Evolutionary conservation across 2,329 filamentous ascomycete species (phyloP), one percentile per base, ranked within the genome.

Genomic region (Aspergillus brunneoviolaceus): DNA sequence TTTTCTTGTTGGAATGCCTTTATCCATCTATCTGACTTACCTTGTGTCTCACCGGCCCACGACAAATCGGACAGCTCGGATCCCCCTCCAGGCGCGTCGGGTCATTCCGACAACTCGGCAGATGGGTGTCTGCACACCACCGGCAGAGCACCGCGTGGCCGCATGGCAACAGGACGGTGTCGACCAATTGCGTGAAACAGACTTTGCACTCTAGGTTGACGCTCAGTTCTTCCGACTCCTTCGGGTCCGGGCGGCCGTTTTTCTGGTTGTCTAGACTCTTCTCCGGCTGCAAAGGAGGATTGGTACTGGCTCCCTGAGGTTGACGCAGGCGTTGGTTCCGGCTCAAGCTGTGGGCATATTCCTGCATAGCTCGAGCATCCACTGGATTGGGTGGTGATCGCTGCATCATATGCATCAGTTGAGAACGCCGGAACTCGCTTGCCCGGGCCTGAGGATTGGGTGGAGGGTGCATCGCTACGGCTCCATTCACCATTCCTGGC

Each of bases 81-180:
- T 57, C 33, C 5, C 51, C 59, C 27, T 62, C n/a, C 10, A 47
- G 53, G 12, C 42, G 14, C n/a, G n/a, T 65, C 19, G 65, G 63
- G 49, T 62, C 61, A 3, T 62, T 63, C 29, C 47, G 62, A 65
- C 80, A 77, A 1, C 77, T 73, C 2, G 82, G 82, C 35, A 81
- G 75, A 49, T 80, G 77, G 53, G 81, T 76, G 53, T 82, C 80
- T 3, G 81, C 81, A 63, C 83, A 85, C 82, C 82, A 85, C 45
- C 77, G 72, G 66, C 83, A 85, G 75, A 85, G 81, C 35, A 81
- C 76, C 62, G 84, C 75, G 67, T 85, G 82, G 0, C 83, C 83
- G 61, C 83, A 85, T 0, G 83, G 83, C 39, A 85, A 65, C 19
- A 83, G 71, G 2, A 80, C 82, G 6, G 80, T 80, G 60, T 84